Conservation (phyloP, 2,329 filamentous ascomycete species). For the Magnaporthiopsis poae region DNA sequence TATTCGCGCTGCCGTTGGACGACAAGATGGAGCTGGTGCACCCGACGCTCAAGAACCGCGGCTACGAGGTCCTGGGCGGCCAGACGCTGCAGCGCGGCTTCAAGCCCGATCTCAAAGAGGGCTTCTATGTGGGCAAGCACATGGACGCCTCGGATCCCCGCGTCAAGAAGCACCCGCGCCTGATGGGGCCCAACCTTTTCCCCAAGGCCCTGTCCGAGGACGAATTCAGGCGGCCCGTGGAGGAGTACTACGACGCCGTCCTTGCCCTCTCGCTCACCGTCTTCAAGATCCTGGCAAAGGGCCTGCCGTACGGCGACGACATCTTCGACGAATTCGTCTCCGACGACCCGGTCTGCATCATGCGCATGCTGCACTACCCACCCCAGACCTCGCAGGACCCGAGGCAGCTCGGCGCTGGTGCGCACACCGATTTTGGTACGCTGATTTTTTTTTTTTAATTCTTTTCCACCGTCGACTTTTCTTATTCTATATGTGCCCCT, state of each 20-base stretch:
- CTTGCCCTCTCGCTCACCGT: slow-evolving; percentile 30
- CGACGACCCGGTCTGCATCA: slow-evolving; percentile 32
- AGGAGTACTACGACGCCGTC: slow-evolving; percentile 30
- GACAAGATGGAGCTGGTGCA: slow-evolving; percentile 32
- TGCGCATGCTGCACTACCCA: slow-evolving; percentile 41
- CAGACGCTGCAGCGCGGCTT: slow-evolving; percentile 35
- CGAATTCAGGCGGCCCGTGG: slow-evolving; percentile 28
- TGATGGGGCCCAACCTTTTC: slow-evolving; percentile 31
- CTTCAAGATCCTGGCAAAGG: slow-evolving; percentile 31
- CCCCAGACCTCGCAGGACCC: slow-evolving; percentile 25
- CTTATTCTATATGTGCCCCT: no score
- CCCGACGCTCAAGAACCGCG: slow-evolving; percentile 26
- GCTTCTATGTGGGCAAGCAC: slow-evolving; percentile 31
- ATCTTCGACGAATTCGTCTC: slow-evolving; percentile 33
- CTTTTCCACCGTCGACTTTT: no score
- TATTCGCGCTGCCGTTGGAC: slow-evolving; percentile 38
- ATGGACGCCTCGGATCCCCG: slow-evolving; percentile 18
- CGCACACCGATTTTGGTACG: slow-evolving; percentile 44
- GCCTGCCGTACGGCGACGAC: slow-evolving; percentile 30
- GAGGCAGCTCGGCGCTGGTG: slow-evolving; percentile 29
- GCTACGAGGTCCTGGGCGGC: slow-evolving; percentile 38
- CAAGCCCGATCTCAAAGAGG: slow-evolving; percentile 39
- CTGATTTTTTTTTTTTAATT: neutral
- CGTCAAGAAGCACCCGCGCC: slow-evolving; percentile 28
- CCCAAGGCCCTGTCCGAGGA: slow-evolving; percentile 16